Percentiles rank a stretch among this genome's conserved stretches.
Conservation (phyloP, 75 land plant genomes). For the Cupressus sempervirens region DNA sequence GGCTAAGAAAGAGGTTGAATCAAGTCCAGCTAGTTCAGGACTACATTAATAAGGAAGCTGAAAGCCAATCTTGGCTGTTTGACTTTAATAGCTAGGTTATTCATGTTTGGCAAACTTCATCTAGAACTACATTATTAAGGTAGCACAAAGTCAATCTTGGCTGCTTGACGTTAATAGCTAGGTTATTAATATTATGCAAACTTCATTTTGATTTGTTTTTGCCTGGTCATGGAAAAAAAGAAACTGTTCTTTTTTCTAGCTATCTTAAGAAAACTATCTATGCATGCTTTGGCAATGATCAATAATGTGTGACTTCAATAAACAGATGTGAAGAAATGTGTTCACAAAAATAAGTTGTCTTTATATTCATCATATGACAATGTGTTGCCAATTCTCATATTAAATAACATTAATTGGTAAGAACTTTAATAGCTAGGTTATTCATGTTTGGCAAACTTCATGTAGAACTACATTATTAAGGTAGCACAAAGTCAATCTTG, state of each 20-base stretch:
- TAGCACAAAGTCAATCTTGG: not conserved
- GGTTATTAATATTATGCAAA: not conserved
- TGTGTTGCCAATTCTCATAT: not conserved
- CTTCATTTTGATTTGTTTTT: not conserved
- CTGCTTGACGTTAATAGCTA: not conserved
- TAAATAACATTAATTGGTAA: not conserved
- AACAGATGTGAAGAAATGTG: not conserved
- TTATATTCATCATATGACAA: not conserved
- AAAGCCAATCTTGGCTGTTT: no score
- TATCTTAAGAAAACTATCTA: not conserved
- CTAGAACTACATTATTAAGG: not conserved
- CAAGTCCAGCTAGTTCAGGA: not conserved
- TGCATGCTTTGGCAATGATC: not conserved
- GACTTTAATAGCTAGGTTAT: no score
- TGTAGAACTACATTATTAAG: not conserved
- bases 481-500: not conserved
- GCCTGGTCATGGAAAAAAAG: not conserved
- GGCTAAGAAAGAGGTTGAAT: not conserved
- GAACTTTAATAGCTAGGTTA: no score
- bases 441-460: no score
- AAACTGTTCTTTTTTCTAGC: not conserved
- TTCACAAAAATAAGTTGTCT: not conserved
- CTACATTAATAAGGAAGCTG: no score
- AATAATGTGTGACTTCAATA: not conserved
- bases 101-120: no score